These are phyloP conservation scores for Lathyrus aphaca DNA, from an alignment of 306 rosid genomes.

Conservation along the genomic window DNA sequence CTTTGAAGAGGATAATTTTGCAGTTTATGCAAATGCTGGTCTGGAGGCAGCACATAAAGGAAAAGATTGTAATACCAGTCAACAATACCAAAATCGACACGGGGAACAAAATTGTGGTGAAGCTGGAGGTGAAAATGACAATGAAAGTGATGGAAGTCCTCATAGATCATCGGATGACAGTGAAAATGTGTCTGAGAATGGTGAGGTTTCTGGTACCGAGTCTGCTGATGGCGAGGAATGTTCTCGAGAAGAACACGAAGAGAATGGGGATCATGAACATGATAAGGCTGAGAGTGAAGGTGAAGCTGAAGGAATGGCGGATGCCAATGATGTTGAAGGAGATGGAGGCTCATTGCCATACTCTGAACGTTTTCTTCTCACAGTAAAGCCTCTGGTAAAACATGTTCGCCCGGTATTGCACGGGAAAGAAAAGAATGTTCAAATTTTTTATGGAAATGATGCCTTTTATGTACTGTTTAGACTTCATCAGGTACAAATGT, in stretches of 20 bases:
- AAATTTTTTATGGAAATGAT: slow-evolving; percentile 88
- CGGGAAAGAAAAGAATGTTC: slow-evolving; percentile 61
- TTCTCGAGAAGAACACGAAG: slow-evolving; percentile 87
- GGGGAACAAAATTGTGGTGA: slow-evolving; percentile 70
- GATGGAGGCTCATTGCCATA: slow-evolving; percentile 72
- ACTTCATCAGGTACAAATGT: slow-evolving; percentile 83
- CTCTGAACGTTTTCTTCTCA: slow-evolving; percentile 77
- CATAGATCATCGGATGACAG: slow-evolving; percentile 93
- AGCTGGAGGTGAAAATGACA: slow-evolving; percentile 78
- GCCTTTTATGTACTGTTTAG: slow-evolving; percentile 92
- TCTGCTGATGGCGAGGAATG: slow-evolving; percentile 94
- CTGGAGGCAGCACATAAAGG: slow-evolving; percentile 55
- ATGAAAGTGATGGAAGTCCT: slow-evolving; percentile 90
- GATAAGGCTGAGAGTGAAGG: slow-evolving; percentile 99
- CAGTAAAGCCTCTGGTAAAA: slow-evolving; percentile 94
- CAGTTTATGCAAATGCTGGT: slow-evolving; percentile 64
- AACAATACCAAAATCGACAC: slow-evolving; percentile 62
- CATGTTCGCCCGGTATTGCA: slow-evolving; percentile 60
- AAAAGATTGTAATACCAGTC: slow-evolving; percentile 55
- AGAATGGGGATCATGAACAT: slow-evolving; percentile 72
- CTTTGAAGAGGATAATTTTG: slow-evolving; percentile 93
- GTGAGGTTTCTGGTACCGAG: slow-evolving; percentile 85
- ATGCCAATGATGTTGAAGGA: slow-evolving; percentile 93
- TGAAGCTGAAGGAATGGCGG: slow-evolving; percentile 95
- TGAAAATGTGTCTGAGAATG: slow-evolving; percentile 90